phyloP scores from a whole-genome alignment of 2,329 filamentous ascomycete genomes.

The Orbilia ellipsospora region DNA sequence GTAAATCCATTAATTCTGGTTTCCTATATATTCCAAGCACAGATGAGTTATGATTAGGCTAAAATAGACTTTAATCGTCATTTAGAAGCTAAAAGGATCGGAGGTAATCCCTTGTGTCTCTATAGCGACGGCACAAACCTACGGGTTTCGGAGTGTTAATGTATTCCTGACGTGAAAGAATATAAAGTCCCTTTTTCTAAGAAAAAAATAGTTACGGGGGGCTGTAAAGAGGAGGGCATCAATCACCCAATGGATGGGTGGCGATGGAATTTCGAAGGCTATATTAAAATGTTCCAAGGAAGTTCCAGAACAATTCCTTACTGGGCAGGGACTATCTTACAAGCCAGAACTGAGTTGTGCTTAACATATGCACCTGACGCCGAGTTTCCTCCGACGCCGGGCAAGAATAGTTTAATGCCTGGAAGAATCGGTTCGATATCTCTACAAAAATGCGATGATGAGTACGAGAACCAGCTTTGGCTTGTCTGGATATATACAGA shows the following conservation, averaged over 20 bases:
- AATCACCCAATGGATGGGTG: conserved; percentile 8
- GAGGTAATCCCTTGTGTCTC: too few relatives aligned
- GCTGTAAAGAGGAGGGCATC: conserved; percentile 2
- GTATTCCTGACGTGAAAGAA: too few relatives aligned
- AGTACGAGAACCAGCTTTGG: neutral
- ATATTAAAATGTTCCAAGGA: conserved; percentile 13
- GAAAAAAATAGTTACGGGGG: neutral
- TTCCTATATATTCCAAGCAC: too few relatives aligned
- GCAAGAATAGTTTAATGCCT: neutral
- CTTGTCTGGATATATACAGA: neutral
- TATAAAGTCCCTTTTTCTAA: too few relatives aligned
- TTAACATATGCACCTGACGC: conserved; percentile 9
- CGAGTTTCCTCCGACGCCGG: neutral
- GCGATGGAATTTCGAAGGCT: conserved; percentile 26
- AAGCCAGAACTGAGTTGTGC: conserved; percentile 1
- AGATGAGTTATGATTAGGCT: too few relatives aligned
- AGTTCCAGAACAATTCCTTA: neutral
- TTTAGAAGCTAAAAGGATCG: too few relatives aligned
- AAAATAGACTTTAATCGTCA: too few relatives aligned
- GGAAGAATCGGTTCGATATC: neutral
- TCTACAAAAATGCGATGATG: neutral
- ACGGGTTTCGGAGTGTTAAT: too few relatives aligned
- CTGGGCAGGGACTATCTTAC: conserved; percentile 18
- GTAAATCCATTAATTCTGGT: too few relatives aligned
- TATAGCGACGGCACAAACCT: too few relatives aligned